These are phyloP conservation scores for Deinandra increscens DNA, from an alignment of 129 eudicot species.

Conservation along the genomic window DNA sequence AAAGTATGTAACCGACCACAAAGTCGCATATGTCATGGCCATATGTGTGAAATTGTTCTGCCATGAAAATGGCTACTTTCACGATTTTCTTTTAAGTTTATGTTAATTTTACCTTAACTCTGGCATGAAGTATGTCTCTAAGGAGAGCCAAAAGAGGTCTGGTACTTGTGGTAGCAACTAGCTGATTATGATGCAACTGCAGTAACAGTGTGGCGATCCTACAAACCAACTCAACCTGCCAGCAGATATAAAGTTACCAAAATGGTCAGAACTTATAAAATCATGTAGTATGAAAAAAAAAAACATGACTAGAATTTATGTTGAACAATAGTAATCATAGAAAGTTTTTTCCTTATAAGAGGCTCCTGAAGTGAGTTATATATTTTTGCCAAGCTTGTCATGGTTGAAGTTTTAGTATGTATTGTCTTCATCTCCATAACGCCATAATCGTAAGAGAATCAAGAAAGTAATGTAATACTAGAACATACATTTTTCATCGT, in stretches of 20 bases:
- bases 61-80: background rate
- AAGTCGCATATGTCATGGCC: background rate
- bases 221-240: slow-evolving; percentile 91
- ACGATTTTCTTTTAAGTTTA: background rate
- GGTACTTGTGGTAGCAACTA: slow-evolving; percentile 69
- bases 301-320: background rate
- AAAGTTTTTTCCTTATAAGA: background rate
- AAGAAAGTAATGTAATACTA: background rate
- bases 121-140: slow-evolving; percentile 71
- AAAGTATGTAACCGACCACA: background rate
- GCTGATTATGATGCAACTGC: slow-evolving; percentile 81
- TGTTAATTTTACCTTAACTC: slow-evolving; percentile 69
- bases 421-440: no score
- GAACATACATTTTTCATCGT: background rate
- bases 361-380: slow-evolving; percentile 8
- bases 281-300: background rate
- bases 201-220: slow-evolving; percentile 68
- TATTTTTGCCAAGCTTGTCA: background rate
- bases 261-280: slow-evolving; percentile 11
- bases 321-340: background rate
- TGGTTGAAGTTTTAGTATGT: no score
- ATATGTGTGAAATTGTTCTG: background rate
- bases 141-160: slow-evolving; percentile 71
- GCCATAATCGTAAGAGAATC: no score
- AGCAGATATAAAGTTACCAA: slow-evolving; percentile 16